Percentiles rank a stretch among this genome's conserved stretches.
These are phyloP conservation scores for Sporothrix variecibatus DNA, from an alignment of 2,329 filamentous ascomycete species.

Conservation along the genomic window DNA sequence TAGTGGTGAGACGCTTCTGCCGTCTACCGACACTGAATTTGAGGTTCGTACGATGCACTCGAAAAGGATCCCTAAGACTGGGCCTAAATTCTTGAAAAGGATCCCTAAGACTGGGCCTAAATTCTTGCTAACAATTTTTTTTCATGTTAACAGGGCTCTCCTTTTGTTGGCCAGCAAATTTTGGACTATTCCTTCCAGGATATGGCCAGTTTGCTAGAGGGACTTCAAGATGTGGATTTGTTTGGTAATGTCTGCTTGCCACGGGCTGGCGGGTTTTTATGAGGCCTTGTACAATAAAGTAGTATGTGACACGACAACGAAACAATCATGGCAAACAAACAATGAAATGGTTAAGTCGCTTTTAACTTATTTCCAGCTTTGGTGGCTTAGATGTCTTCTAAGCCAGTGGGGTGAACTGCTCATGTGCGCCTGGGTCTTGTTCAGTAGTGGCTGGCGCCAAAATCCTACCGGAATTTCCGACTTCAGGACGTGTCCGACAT, in stretches of 20 bases:
- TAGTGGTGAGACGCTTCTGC: not conserved
- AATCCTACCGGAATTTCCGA: not conserved
- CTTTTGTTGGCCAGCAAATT: not conserved
- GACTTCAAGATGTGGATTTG: not conserved
- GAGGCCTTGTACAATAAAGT: not conserved
- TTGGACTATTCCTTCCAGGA: not conserved
- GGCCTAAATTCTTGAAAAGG: not conserved
- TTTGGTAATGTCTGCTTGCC: conserved; percentile 6
- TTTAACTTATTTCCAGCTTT: not conserved
- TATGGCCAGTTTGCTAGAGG: not conserved
- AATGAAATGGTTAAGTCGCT: no score
- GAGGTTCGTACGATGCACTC: not conserved
- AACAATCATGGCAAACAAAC: not conserved
- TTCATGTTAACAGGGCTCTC: not conserved
- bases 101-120: not conserved
- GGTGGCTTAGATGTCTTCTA: no score
- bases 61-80: no score
- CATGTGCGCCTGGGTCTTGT: not conserved
- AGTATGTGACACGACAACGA: not conserved
- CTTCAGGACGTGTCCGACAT: not conserved
- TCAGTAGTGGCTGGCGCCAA: not conserved
- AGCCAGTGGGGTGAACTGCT: not conserved
- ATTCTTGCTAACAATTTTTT: not conserved
- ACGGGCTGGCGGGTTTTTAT: not conserved
- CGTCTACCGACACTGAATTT: not conserved